Conservation (phyloP, 805 yeast genomes). For the Wickerhamiella sergipiensis region DNA sequence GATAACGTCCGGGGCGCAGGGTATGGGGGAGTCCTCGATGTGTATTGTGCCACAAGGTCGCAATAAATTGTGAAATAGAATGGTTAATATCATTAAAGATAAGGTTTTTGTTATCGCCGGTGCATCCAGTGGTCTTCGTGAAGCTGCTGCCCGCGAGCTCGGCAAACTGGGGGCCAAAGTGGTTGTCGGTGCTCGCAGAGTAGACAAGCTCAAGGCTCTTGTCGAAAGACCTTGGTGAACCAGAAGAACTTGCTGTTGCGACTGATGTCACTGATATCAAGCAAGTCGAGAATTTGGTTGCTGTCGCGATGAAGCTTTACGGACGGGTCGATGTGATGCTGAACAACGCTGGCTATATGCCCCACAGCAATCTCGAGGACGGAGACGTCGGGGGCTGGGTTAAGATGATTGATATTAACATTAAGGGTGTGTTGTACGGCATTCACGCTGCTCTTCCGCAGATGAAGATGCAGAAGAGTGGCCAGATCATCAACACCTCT, state of each 20-base stretch:
- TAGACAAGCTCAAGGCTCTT: constrained; percentile 40
- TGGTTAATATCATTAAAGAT: constrained; percentile 14
- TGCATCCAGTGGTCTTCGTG: constrained; percentile 41
- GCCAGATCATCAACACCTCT: constrained; percentile 47
- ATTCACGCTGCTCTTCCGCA: constrained; percentile 64
- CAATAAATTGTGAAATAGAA: too few relatives aligned
- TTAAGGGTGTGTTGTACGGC: constrained; percentile 61
- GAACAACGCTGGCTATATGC: constrained; percentile 53
- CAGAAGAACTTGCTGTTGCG: constrained; percentile 33
- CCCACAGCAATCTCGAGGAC: constrained; percentile 52
- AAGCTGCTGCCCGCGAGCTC: constrained; percentile 33
- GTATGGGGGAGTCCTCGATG: too few relatives aligned
- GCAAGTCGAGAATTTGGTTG: constrained; percentile 36
- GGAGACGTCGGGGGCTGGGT: constrained; percentile 53
- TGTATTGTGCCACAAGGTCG: too few relatives aligned
- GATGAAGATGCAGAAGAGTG: constrained; percentile 50
- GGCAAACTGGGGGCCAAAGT: constrained; percentile 34
- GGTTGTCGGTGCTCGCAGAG: constrained; percentile 45
- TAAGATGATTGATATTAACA: constrained; percentile 60
- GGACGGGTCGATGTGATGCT: constrained; percentile 42
- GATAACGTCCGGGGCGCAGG: too few relatives aligned
- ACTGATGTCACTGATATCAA: constrained; percentile 43
- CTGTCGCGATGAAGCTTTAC: constrained; percentile 36
- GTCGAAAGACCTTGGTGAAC: constrained; percentile 29
- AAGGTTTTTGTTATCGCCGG: constrained; percentile 36